phyloP scores from a whole-genome alignment of 352 stramenopile species.

The Phytophthora ramorum region DNA sequence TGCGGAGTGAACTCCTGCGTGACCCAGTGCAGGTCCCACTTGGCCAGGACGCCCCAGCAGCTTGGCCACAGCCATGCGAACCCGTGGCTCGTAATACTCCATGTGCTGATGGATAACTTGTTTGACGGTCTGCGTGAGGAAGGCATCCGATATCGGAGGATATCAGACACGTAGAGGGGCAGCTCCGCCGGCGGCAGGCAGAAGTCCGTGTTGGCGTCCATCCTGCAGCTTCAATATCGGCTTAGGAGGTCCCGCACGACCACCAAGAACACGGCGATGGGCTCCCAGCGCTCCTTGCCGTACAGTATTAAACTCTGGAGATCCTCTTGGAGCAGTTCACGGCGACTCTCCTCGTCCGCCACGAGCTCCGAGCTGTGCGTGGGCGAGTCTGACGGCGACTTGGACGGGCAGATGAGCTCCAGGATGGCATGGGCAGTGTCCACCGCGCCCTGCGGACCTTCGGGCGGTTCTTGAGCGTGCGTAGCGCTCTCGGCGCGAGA shows the following conservation, averaged over 20 bases:
- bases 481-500: conserved; percentile 72
- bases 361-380: conserved; percentile 4
- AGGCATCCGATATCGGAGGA: conserved; percentile 50
- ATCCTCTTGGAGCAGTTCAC: conserved; percentile 54
- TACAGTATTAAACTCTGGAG: conserved; percentile 62
- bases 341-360: conserved; percentile 22
- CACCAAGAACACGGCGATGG: conserved; percentile 68
- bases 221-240: conserved; percentile 38
- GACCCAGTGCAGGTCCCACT: conserved; percentile 63
- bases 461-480: conserved; percentile 77
- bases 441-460: conserved; percentile 54
- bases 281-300: conserved; percentile 75
- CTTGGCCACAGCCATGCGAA: conserved; percentile 80
- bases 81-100: conserved; percentile 88
- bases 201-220: conserved; percentile 45
- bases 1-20: conserved; percentile 68
- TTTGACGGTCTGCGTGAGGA: conserved; percentile 55
- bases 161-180: conserved; percentile 22
- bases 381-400: conserved; percentile 10
- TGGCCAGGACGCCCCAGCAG: conserved; percentile 74
- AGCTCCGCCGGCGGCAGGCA: conserved; percentile 18
- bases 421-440: conserved; percentile 50
- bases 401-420: conserved; percentile 22
- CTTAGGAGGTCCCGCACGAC: conserved; percentile 62
- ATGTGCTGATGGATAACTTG: conserved; percentile 57